Conservation (phyloP, 2,329 filamentous ascomycete genomes). For the Pseudocercospora macadamiae region DNA sequence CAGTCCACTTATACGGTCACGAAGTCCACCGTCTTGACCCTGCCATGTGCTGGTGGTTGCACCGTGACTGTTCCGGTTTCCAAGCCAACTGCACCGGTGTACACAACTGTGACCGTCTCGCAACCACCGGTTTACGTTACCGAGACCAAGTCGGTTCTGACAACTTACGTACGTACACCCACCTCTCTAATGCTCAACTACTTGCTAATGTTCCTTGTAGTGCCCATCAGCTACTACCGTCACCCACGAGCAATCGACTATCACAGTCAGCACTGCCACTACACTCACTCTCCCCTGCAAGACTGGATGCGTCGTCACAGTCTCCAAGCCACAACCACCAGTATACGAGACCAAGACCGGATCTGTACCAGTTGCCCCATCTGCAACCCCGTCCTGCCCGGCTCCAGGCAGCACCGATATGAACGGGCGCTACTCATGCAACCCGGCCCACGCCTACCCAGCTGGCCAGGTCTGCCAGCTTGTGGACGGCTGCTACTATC, state of each 20-base stretch:
- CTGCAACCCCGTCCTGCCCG: conserved; percentile 3
- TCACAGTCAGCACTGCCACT: conserved; percentile 60
- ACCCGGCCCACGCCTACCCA: conserved; percentile 8
- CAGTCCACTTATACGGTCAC: conserved; percentile 71
- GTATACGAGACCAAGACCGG: too few relatives aligned
- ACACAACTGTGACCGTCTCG: background rate
- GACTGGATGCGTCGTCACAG: conserved; percentile 16
- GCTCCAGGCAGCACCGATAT: conserved; percentile 2
- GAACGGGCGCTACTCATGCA: conserved; percentile 17
- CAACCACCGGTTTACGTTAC: conserved; percentile 60
- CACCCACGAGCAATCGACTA: conserved; percentile 66
- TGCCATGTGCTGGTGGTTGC: conserved; percentile 26
- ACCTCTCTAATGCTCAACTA: too few relatives aligned
- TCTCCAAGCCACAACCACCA: too few relatives aligned
- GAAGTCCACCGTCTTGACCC: conserved; percentile 33
- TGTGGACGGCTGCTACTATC: conserved; percentile 18
- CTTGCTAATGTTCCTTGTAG: too few relatives aligned
- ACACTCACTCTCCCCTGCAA: conserved; percentile 31
- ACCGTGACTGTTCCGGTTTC: conserved; percentile 18
- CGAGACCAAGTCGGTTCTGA: conserved; percentile 65
- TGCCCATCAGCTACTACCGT: conserved; percentile 69
- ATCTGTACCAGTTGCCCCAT: conserved; percentile 1
- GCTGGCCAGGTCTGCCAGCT: conserved; percentile 23
- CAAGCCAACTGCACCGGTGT: too few relatives aligned
- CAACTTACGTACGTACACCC: too few relatives aligned